Conservation (phyloP, 345 rosid genomes). For the Populus nigra region DNA sequence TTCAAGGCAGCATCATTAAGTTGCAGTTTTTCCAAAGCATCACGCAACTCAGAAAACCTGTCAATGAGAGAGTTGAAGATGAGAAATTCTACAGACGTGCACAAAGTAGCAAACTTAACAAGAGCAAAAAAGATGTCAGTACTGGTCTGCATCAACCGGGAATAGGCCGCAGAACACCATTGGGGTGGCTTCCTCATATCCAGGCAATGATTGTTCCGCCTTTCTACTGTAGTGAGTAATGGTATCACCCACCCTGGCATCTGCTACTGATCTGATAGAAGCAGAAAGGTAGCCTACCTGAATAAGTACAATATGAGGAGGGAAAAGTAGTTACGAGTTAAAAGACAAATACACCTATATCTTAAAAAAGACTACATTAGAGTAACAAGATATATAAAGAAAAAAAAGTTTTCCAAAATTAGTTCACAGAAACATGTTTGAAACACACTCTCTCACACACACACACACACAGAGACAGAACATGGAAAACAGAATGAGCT, state of each 20-base stretch:
- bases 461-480: too few relatives aligned
- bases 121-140: slow-evolving; percentile 29
- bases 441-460: too few relatives aligned
- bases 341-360: not conserved
- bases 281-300: slow-evolving; percentile 98
- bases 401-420: too few relatives aligned
- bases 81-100: slow-evolving; percentile 4
- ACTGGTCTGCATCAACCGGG: slow-evolving; percentile 99
- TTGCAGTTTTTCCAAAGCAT: slow-evolving; percentile 94
- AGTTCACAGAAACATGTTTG: too few relatives aligned
- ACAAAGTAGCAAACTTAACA: slow-evolving; percentile 8
- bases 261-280: slow-evolving; percentile 91
- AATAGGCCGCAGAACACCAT: slow-evolving; percentile 99
- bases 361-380: slow-evolving; percentile 1
- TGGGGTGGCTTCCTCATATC: slow-evolving; percentile 96
- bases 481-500: not conserved
- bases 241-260: slow-evolving; percentile 98
- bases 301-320: slow-evolving; percentile 6
- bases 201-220: slow-evolving; percentile 80
- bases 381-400: not conserved
- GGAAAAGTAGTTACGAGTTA: not conserved
- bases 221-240: slow-evolving; percentile 60
- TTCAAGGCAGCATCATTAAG: slow-evolving; percentile 97
- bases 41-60: slow-evolving; percentile 91
- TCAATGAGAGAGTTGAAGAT: slow-evolving; percentile 27